Evolutionary conservation across 192 early-diverging fungal species (phyloP).

Genomic region (Coemansia sp.): DNA sequence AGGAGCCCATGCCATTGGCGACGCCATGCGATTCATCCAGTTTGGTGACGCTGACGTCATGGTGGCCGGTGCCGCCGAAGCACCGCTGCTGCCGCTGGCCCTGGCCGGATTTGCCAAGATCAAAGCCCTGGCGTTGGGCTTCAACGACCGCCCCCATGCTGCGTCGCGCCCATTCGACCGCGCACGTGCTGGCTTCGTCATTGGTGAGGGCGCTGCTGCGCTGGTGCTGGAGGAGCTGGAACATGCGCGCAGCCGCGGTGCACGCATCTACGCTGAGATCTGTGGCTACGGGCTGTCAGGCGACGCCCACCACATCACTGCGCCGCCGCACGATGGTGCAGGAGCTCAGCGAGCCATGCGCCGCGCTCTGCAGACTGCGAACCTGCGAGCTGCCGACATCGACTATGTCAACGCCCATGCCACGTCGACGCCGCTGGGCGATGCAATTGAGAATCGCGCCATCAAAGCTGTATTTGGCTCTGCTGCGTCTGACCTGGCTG

Average conservation of each 20-base stretch:
- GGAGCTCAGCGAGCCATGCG: slow-evolving; percentile 89
- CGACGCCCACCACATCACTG: slow-evolving; percentile 92
- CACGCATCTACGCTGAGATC: slow-evolving; percentile 86
- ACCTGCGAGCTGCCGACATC: slow-evolving; percentile 61
- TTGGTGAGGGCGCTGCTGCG: slow-evolving; percentile 88
- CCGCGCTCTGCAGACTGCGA: slow-evolving; percentile 67
- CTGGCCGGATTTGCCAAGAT: slow-evolving; percentile 87
- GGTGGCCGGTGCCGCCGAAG: slow-evolving; percentile 89
- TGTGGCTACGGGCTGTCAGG: slow-evolving; percentile 87
- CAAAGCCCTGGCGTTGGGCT: slow-evolving; percentile 75
- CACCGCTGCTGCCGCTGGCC: slow-evolving; percentile 78
- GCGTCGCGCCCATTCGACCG: slow-evolving; percentile 90
- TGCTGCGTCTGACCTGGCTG: slow-evolving; percentile 48
- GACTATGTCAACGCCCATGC: slow-evolving; percentile 95
- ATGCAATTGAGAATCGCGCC: slow-evolving; percentile 82
- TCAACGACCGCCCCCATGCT: slow-evolving; percentile 75
- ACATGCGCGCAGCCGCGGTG: slow-evolving; percentile 83
- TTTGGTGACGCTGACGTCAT: slow-evolving; percentile 94
- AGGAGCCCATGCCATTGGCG: slow-evolving; percentile 92
- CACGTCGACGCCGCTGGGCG: slow-evolving; percentile 82
- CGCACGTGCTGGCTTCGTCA: slow-evolving; percentile 88
- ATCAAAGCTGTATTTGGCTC: slow-evolving; percentile 76
- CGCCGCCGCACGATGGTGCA: slow-evolving; percentile 79
- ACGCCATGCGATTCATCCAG: slow-evolving; percentile 90
- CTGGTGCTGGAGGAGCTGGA: slow-evolving; percentile 88